These are phyloP conservation scores for Lyophyllum shimeji DNA, from an alignment of 768 basidiomycete species.

Conservation along the genomic window DNA sequence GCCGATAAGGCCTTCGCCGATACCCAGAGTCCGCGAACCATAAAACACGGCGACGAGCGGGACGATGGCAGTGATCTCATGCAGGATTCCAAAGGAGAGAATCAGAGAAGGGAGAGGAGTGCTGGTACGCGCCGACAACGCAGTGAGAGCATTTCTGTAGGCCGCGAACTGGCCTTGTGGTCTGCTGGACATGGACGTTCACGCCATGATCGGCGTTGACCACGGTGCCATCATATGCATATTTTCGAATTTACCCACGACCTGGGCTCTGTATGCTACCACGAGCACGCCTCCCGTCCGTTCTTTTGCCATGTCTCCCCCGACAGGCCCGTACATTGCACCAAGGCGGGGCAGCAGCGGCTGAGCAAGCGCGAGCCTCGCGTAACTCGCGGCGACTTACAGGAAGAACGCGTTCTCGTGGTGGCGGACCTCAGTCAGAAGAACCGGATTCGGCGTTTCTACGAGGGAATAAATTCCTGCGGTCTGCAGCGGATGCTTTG, in stretches of 20 bases:
- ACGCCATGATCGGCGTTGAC: neutral
- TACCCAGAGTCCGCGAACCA: conserved; percentile 58
- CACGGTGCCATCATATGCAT: neutral
- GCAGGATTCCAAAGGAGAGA: conserved; percentile 78
- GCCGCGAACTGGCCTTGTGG: conserved; percentile 36
- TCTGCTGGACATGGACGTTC: neutral
- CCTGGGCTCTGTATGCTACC: conserved; percentile 5
- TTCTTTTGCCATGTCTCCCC: neutral
- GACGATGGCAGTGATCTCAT: conserved; percentile 80
- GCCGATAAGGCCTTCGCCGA: conserved; percentile 66
- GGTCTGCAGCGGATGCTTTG: conserved; percentile 50
- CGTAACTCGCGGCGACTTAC: neutral
- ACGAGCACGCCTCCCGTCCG: neutral
- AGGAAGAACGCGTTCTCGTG: neutral
- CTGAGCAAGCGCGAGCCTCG: neutral
- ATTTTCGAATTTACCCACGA: conserved; percentile 18
- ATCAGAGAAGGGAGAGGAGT: conserved; percentile 75
- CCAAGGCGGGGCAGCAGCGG: neutral
- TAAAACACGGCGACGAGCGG: conserved; percentile 79
- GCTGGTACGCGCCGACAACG: conserved; percentile 67
- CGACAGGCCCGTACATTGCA: conserved; percentile 6
- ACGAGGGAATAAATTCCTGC: conserved; percentile 28
- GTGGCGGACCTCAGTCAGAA: conserved; percentile 19
- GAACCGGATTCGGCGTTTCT: conserved; percentile 33
- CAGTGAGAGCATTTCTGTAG: conserved; percentile 54